phyloP scores from a whole-genome alignment of 352 stramenopile species.

The Globisporangium parvum region DNA sequence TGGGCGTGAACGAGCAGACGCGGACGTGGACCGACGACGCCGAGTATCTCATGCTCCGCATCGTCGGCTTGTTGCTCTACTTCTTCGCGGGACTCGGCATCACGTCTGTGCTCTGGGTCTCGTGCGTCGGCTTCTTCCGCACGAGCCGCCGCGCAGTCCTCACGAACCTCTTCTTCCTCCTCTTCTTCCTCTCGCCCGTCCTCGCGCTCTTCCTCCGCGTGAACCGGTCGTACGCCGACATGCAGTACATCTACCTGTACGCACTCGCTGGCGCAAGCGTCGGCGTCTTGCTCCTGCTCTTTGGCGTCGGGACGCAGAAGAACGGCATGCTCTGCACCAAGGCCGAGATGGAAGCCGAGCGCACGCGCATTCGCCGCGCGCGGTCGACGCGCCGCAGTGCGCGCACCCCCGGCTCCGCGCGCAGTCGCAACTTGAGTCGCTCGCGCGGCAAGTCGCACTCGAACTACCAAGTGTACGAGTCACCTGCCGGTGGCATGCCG shows the following conservation, averaged over 20 bases:
- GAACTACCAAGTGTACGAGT: constrained; percentile 70
- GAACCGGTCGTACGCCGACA: constrained; percentile 18
- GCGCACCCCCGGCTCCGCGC: constrained; percentile 49
- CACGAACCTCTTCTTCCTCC: constrained; percentile 58
- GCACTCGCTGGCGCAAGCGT: constrained; percentile 37
- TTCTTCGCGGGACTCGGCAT: constrained; percentile 75
- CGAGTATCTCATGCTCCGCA: constrained; percentile 65
- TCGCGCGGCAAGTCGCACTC: constrained; percentile 58
- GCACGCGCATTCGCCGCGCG: constrained; percentile 37
- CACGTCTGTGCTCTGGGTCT: constrained; percentile 71
- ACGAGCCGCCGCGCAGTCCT: constrained; percentile 56
- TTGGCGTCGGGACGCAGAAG: constrained; percentile 45
- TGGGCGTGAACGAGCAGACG: constrained; percentile 54
- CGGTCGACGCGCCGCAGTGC: constrained; percentile 45
- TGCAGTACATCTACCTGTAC: constrained; percentile 61
- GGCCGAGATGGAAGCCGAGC: constrained; percentile 47
- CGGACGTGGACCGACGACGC: constrained; percentile 40
- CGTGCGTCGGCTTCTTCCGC: constrained; percentile 63
- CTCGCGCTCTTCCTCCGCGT: constrained; percentile 35
- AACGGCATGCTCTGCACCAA: constrained; percentile 73
- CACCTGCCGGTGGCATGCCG: constrained; percentile 38
- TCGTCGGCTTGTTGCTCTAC: constrained; percentile 61
- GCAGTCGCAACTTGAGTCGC: constrained; percentile 57
- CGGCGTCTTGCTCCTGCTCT: constrained; percentile 34
- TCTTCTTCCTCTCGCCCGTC: constrained; percentile 71